Conservation (phyloP, 2,329 filamentous ascomycete genomes). For the Exutisphaerella laricina region DNA sequence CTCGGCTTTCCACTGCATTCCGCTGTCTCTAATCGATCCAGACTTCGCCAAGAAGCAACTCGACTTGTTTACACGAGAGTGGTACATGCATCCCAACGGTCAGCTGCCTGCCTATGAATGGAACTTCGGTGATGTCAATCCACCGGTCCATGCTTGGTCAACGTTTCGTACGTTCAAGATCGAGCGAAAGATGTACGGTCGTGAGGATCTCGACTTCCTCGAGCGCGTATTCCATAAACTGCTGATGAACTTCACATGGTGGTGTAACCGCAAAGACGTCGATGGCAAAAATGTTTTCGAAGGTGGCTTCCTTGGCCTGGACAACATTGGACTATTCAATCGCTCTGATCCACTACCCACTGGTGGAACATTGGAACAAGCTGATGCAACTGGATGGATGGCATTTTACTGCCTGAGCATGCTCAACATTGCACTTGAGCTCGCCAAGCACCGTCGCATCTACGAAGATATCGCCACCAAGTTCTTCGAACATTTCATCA, state of each 20-base stretch:
- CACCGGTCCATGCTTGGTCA: slow-evolving; percentile 93
- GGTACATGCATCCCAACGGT: slow-evolving; percentile 98
- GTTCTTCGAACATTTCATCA: slow-evolving; percentile 97
- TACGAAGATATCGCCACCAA: slow-evolving; percentile 98
- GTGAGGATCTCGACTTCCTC: slow-evolving; percentile 89
- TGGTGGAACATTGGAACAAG: slow-evolving; percentile 88
- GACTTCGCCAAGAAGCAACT: slow-evolving; percentile 98
- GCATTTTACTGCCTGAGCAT: slow-evolving; percentile 94
- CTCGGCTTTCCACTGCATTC: slow-evolving; percentile 93
- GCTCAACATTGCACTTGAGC: slow-evolving; percentile 92
- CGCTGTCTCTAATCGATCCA: slow-evolving; percentile 92
- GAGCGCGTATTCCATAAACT: slow-evolving; percentile 96
- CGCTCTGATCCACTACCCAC: slow-evolving; percentile 91
- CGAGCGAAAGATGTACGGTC: slow-evolving; percentile 92
- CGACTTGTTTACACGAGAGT: slow-evolving; percentile 90
- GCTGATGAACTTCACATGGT: slow-evolving; percentile 96
- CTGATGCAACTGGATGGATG: slow-evolving; percentile 98
- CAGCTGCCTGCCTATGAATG: slow-evolving; percentile 91
- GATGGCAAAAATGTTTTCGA: slow-evolving; percentile 98
- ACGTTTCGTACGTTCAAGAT: slow-evolving; percentile 97
- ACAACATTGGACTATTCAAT: slow-evolving; percentile 98
- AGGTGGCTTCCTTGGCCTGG: slow-evolving; percentile 87
- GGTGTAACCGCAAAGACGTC: slow-evolving; percentile 93
- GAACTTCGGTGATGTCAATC: slow-evolving; percentile 98
- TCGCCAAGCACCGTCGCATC: slow-evolving; percentile 88